A percentile compares a stretch with the other conserved stretches of the same genome.
phyloP scores from a whole-genome alignment of 1,139 yeast species.

The Pichia sp. region DNA sequence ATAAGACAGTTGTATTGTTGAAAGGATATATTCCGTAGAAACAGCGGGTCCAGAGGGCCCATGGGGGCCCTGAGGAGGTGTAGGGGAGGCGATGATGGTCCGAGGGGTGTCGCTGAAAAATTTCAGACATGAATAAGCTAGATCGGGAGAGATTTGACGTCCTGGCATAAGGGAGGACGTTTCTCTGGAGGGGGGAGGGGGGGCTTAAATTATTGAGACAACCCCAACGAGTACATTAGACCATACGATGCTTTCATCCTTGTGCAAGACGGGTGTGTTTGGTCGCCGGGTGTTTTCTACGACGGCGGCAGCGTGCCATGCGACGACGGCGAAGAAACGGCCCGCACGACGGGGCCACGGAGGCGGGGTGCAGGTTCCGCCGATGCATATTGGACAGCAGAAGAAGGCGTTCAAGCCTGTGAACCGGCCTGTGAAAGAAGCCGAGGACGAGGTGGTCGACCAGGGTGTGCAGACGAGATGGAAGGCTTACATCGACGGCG shows the following conservation, averaged over 20 bases:
- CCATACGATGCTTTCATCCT: background rate
- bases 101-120: background rate
- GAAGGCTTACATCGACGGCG: slow-evolving; percentile 20
- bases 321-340: background rate
- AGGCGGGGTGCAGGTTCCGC: background rate
- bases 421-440: background rate
- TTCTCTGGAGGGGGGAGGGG: background rate
- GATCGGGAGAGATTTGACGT: background rate
- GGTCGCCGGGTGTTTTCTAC: background rate
- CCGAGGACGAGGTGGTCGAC: background rate
- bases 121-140: background rate
- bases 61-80: too few species aligned
- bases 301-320: background rate
- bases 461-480: slow-evolving; percentile 10
- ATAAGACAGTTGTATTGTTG: too few species aligned
- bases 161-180: background rate
- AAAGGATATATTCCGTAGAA: too few species aligned
- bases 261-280: background rate
- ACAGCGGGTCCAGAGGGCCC: too few species aligned
- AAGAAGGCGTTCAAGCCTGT: background rate
- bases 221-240: too few species aligned
- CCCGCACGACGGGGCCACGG: slow-evolving; percentile 1
- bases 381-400: background rate
- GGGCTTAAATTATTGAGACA: background rate
- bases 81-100: background rate